These are phyloP conservation scores for Suhomyces sp. DNA, from an alignment of 805 yeast genomes.

Conservation along the genomic window DNA sequence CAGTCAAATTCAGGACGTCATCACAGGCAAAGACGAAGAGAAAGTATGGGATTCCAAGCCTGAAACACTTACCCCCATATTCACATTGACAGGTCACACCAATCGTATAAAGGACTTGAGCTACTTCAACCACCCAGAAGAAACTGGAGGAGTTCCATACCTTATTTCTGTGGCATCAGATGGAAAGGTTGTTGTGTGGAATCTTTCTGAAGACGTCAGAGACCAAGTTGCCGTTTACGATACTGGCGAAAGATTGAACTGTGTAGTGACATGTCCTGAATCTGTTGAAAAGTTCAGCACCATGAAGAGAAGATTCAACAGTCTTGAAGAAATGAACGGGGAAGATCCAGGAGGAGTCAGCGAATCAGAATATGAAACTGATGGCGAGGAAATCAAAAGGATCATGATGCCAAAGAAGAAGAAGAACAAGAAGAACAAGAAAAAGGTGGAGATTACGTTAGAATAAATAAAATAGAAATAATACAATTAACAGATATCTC, in stretches of 20 bases:
- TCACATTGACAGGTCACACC: conserved; percentile 74
- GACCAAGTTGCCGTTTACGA: conserved; percentile 90
- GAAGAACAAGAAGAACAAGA: conserved; percentile 38
- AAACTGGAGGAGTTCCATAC: conserved; percentile 38
- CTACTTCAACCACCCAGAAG: conserved; percentile 40
- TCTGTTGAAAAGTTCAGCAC: conserved; percentile 67
- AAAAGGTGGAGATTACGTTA: conserved; percentile 43
- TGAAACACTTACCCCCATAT: conserved; percentile 43
- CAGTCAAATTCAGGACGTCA: conserved; percentile 13
- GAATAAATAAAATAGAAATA: conserved; percentile 32
- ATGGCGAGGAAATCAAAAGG: conserved; percentile 62
- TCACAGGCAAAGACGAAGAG: conserved; percentile 15
- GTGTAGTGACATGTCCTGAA: conserved; percentile 76
- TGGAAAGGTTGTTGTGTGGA: conserved; percentile 92
- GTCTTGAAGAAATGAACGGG: conserved; percentile 21
- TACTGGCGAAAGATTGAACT: conserved; percentile 87
- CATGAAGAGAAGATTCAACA: conserved; percentile 56
- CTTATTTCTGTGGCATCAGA: conserved; percentile 86
- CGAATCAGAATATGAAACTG: conserved; percentile 74
- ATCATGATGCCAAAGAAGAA: conserved; percentile 50
- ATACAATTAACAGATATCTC: too few relatives aligned
- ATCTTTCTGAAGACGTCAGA: conserved; percentile 45
- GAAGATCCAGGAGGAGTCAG: conserved; percentile 33
- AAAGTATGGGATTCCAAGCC: conserved; percentile 23
- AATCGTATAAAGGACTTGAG: conserved; percentile 80